phyloP scores from a whole-genome alignment of 2,329 filamentous ascomycete genomes.

The Mariannaea sp. region DNA sequence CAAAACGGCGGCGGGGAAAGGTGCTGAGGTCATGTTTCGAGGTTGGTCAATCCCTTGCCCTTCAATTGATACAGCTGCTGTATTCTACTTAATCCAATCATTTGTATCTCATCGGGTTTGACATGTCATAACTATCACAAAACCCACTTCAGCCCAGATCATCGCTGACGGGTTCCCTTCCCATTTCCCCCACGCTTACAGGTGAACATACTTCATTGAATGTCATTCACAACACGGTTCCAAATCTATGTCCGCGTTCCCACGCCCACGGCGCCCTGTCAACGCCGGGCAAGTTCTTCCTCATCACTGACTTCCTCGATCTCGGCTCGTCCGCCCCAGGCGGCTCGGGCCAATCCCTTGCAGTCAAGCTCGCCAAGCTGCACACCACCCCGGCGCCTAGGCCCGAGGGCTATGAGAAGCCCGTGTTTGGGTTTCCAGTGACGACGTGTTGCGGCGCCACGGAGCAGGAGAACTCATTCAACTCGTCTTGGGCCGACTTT shows the following conservation, averaged over 20 bases:
- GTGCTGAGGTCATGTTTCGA: slow-evolving; percentile 71
- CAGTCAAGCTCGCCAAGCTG: slow-evolving; percentile 75
- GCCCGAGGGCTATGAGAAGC: slow-evolving; percentile 60
- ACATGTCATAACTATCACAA: slow-evolving; percentile 8
- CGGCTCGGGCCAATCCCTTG: slow-evolving; percentile 63
- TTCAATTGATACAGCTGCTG: too few relatives aligned
- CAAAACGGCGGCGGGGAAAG: slow-evolving; percentile 67
- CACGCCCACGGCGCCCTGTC: slow-evolving; percentile 70
- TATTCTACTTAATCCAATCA: slow-evolving; percentile 29
- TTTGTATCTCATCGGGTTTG: not conserved
- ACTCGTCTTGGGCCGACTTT: slow-evolving; percentile 79
- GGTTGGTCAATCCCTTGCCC: slow-evolving; percentile 51
- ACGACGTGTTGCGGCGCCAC: slow-evolving; percentile 87
- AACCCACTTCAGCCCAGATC: slow-evolving; percentile 1
- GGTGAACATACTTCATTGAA: slow-evolving; percentile 86
- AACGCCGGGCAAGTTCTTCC: slow-evolving; percentile 56
- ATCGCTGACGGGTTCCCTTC: not conserved
- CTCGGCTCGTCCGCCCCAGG: slow-evolving; percentile 52
- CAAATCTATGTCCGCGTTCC: slow-evolving; percentile 75
- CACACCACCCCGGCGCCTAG: slow-evolving; percentile 76
- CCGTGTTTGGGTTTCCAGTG: slow-evolving; percentile 82
- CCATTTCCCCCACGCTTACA: slow-evolving; percentile 36
- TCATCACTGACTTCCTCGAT: slow-evolving; percentile 82
- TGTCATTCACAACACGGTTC: slow-evolving; percentile 73
- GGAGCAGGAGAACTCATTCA: slow-evolving; percentile 77